phyloP scores from a whole-genome alignment of 805 yeast genomes.

The Lipomyces spencermartinsiae region DNA sequence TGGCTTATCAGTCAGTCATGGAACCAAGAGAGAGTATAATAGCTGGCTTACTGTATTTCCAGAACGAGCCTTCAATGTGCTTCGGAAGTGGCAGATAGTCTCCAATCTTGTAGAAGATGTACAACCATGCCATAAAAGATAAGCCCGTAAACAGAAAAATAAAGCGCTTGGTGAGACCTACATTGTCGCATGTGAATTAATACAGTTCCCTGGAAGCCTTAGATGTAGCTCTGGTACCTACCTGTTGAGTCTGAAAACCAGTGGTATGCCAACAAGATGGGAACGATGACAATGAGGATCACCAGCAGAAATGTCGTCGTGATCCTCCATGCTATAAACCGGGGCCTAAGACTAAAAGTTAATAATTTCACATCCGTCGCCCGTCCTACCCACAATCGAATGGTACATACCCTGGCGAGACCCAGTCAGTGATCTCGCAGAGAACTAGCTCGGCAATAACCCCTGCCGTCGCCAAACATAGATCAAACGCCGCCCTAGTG shows the following conservation, averaged over 20 bases:
- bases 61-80: constrained; percentile 38
- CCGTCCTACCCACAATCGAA: not conserved
- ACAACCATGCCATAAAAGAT: constrained; percentile 42
- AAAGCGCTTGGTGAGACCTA: constrained; percentile 24
- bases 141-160: constrained; percentile 24
- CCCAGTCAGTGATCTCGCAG: constrained; percentile 48
- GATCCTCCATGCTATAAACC: constrained; percentile 42
- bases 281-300: constrained; percentile 44
- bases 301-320: constrained; percentile 41
- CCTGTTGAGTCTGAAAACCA: constrained; percentile 39
- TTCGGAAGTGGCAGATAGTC: constrained; percentile 41
- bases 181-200: not conserved
- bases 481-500: constrained; percentile 33
- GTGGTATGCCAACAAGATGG: constrained; percentile 41
- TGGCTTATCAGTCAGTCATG: constrained; percentile 4
- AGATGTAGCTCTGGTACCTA: constrained; percentile 1
- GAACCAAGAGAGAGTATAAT: constrained; percentile 11
- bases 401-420: constrained; percentile 34
- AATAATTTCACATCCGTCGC: not conserved
- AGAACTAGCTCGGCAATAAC: constrained; percentile 48
- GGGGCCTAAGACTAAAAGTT: constrained; percentile 23
- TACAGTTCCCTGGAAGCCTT: not conserved
- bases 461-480: constrained; percentile 39
- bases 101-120: constrained; percentile 42
- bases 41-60: constrained; percentile 29